phyloP scores from a whole-genome alignment of 306 rosid genomes.

The Fagus sylvatica region DNA sequence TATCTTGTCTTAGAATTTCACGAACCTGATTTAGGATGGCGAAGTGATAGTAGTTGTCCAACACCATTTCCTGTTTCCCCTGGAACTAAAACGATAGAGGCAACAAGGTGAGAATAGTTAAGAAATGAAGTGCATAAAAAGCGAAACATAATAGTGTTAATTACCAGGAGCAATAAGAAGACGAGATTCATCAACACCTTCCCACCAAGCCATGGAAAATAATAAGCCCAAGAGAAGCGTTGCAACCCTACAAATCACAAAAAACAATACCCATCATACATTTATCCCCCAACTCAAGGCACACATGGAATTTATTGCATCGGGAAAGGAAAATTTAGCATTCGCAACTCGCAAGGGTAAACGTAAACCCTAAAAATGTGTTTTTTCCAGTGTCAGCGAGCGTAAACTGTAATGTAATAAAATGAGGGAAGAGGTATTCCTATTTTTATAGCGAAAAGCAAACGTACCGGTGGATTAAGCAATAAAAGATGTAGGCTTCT shows the following conservation, averaged over 20 bases:
- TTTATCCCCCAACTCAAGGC: no score
- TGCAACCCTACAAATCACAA: constrained; percentile 24
- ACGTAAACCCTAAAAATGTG: no score
- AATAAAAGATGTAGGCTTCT: no score
- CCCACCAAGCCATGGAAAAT: constrained; percentile 59
- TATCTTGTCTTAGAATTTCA: neutral
- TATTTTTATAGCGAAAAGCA: no score
- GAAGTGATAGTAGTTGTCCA: constrained; percentile 57
- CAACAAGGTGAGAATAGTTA: neutral
- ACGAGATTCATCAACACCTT: constrained; percentile 65
- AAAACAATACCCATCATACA: no score
- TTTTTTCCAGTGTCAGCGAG: no score
- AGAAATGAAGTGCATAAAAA: neutral
- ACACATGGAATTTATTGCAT: no score
- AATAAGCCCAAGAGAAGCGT: neutral
- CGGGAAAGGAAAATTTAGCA: no score
- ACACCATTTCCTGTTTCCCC: constrained; percentile 45
- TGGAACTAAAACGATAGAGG: constrained; percentile 42
- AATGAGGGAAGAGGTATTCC: no score
- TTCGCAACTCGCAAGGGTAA: no score
- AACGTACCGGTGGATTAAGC: no score
- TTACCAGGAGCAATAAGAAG: constrained; percentile 75
- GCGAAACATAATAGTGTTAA: neutral
- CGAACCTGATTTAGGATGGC: constrained; percentile 84
- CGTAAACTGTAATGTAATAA: no score